These are phyloP conservation scores for Rhexocercosporidium sp. DNA, from an alignment of 2,329 filamentous ascomycete genomes.

Conservation along the genomic window DNA sequence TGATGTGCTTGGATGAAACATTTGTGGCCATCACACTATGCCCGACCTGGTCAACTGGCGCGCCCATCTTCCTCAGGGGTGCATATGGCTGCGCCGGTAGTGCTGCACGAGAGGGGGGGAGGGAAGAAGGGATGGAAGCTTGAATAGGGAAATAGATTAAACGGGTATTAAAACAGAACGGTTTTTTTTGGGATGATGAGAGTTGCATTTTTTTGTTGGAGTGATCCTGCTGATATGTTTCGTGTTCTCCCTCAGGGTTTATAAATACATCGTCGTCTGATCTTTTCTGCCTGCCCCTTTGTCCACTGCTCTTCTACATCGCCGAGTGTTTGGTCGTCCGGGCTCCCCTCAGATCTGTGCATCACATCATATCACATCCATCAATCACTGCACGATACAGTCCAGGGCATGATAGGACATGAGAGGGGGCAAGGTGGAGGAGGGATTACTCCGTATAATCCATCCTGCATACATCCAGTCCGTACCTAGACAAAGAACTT, in stretches of 20 bases:
- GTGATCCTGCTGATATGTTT: no score
- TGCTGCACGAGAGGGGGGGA: not conserved
- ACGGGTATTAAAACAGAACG: no score
- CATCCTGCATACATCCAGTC: not conserved
- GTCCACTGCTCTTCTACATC: not conserved
- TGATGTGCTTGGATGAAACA: slow-evolving; percentile 4
- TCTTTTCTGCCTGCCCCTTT: no score
- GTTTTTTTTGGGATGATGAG: no score
- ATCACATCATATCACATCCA: not conserved
- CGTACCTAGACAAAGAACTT: not conserved
- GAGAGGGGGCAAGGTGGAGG: no score
- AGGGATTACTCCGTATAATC: not conserved
- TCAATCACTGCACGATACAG: not conserved
- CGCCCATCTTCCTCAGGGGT: slow-evolving; percentile 6
- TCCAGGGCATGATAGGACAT: not conserved
- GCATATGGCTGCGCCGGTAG: not conserved
- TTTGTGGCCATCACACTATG: slow-evolving; percentile 6
- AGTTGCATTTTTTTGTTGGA: no score
- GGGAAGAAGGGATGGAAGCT: not conserved
- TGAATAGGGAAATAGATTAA: no score
- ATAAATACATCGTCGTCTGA: no score
- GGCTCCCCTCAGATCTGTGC: slow-evolving; percentile 1
- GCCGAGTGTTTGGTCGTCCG: slow-evolving; percentile 4
- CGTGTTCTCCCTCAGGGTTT: no score
- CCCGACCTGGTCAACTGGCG: not conserved